Evolutionary conservation across 345 rosid species (phyloP).

Genomic region (Populus alba): DNA sequence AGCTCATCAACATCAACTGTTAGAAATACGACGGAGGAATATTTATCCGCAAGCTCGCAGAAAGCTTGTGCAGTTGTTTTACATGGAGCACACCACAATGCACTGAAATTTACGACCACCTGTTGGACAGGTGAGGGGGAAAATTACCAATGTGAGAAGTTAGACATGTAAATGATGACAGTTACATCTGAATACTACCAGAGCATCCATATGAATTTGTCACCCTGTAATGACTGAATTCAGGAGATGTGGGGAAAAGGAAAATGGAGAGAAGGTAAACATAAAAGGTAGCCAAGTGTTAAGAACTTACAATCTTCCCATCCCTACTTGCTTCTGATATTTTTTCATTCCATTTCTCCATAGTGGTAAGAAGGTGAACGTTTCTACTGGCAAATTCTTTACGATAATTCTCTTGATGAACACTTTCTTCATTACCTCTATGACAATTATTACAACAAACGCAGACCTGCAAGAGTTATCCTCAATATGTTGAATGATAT

Average conservation of each 20-base stretch:
- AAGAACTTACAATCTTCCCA: constrained; percentile 57
- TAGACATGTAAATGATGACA: no score
- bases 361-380: constrained; percentile 54
- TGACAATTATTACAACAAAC: neutral
- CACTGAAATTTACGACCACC: constrained; percentile 84
- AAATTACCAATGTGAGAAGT: neutral
- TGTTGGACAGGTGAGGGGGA: constrained; percentile 19
- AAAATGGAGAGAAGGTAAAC: neutral
- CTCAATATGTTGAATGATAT: neutral
- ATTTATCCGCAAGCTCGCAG: constrained; percentile 66
- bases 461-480: neutral
- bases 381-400: constrained; percentile 58
- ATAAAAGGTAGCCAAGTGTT: neutral
- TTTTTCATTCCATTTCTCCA: constrained; percentile 71
- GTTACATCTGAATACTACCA: no score
- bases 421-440: constrained; percentile 14
- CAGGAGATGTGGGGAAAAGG: neutral
- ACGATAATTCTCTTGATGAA: constrained; percentile 16
- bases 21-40: constrained; percentile 66
- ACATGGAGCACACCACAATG: constrained; percentile 90
- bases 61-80: constrained; percentile 63
- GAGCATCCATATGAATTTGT: no score
- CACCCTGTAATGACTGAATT: neutral
- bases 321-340: constrained; percentile 62
- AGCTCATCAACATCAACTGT: constrained; percentile 79